These are phyloP conservation scores for Cladophialophora exuberans DNA, from an alignment of 2,329 filamentous ascomycete genomes.

Conservation along the genomic window DNA sequence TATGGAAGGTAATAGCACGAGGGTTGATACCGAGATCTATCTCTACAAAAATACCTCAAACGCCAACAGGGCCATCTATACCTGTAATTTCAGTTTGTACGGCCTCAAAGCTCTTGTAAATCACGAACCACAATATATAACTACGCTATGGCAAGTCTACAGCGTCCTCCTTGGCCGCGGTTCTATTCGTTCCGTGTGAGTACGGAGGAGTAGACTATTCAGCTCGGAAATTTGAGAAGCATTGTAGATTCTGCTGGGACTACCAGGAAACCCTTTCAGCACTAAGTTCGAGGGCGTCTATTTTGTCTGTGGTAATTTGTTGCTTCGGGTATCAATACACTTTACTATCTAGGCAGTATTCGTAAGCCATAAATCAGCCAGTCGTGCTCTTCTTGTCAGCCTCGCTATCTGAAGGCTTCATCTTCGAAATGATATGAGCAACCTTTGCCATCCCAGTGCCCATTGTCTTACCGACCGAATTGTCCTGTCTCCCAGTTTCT, in stretches of 20 bases:
- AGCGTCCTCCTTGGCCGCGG: no score
- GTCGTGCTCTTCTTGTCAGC: background rate
- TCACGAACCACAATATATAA: no score
- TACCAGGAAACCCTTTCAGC: background rate
- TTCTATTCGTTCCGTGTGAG: no score
- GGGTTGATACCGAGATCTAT: no score
- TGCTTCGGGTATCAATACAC: background rate
- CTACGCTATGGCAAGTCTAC: no score
- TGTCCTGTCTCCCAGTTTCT: conserved; percentile 21
- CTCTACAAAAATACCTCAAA: no score
- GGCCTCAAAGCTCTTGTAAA: no score
- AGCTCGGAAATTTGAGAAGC: background rate
- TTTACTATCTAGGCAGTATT: no score
- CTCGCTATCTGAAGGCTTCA: conserved; percentile 20
- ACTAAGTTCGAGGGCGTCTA: background rate
- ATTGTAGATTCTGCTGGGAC: background rate
- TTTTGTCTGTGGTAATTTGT: background rate
- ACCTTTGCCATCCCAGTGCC: conserved; percentile 28
- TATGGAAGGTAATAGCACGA: no score
- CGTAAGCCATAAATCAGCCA: background rate
- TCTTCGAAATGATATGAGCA: conserved; percentile 27
- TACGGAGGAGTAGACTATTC: no score
- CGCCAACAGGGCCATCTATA: no score
- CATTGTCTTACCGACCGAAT: conserved; percentile 19
- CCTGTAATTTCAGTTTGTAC: no score